Evolutionary conservation across 2,329 filamentous ascomycete genomes (phyloP).

Genomic region (Dactylellina sp.): DNA sequence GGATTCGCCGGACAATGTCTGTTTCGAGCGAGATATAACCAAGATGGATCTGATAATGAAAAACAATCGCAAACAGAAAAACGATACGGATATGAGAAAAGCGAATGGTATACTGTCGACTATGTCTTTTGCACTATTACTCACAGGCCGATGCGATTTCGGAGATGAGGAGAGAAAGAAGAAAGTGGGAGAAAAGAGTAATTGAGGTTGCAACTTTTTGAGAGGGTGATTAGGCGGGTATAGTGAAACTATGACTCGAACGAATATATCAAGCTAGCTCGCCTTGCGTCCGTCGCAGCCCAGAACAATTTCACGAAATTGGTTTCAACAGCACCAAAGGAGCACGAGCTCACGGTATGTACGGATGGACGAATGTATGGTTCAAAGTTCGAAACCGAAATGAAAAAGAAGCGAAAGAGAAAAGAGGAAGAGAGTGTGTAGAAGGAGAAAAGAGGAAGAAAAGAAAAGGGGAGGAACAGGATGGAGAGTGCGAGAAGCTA

Average conservation of each 20-base stretch:
- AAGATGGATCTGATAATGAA: slow-evolving; percentile 53
- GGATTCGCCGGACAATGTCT: slow-evolving; percentile 9
- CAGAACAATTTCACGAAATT: slow-evolving; percentile 12
- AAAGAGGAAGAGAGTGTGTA: slow-evolving; percentile 11
- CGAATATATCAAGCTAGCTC: slow-evolving; percentile 47
- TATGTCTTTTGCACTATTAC: slow-evolving; percentile 8
- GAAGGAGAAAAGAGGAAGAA: slow-evolving; percentile 13
- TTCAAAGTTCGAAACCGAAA: slow-evolving; percentile 12
- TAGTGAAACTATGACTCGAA: slow-evolving; percentile 37
- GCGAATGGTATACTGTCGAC: not conserved
- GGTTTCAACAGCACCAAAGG: slow-evolving; percentile 44
- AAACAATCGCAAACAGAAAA: slow-evolving; percentile 6
- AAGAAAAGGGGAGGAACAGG: slow-evolving; percentile 21
- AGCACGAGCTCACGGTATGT: slow-evolving; percentile 8
- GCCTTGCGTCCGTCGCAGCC: not conserved
- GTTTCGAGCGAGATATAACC: no score
- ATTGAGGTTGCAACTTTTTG: slow-evolving; percentile 29
- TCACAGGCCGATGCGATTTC: slow-evolving; percentile 9
- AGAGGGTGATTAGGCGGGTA: slow-evolving; percentile 19
- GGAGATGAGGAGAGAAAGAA: not conserved
- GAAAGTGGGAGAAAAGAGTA: slow-evolving; percentile 3
- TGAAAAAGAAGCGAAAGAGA: slow-evolving; percentile 7
- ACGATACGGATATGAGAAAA: not conserved
- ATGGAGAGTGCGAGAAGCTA: slow-evolving; percentile 12
- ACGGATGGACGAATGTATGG: slow-evolving; percentile 3